These are phyloP conservation scores for Aureobasidium sp. DNA, from an alignment of 2,329 filamentous ascomycete species.

Conservation along the genomic window DNA sequence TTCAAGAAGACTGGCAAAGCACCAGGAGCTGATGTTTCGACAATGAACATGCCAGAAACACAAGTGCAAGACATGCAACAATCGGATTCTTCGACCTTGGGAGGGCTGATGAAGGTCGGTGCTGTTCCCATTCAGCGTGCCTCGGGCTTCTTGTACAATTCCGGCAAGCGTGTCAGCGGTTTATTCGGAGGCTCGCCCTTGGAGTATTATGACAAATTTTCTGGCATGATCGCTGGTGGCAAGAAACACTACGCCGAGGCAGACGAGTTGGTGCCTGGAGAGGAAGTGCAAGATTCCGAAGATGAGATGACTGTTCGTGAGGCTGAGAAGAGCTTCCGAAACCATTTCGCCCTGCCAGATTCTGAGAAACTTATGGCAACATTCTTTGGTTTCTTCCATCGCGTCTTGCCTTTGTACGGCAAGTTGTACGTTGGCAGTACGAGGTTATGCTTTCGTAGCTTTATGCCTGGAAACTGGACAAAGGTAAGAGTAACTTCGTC, in stretches of 20 bases:
- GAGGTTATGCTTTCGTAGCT: conserved; percentile 85
- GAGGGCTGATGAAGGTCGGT: conserved; percentile 53
- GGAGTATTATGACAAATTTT: conserved; percentile 94
- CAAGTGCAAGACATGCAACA: conserved; percentile 3
- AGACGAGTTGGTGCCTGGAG: conserved; percentile 55
- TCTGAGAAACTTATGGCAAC: conserved; percentile 78
- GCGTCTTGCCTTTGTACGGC: conserved; percentile 84
- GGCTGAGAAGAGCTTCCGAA: conserved; percentile 63
- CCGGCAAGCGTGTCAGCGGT: conserved; percentile 72
- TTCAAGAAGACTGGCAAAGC: conserved; percentile 21
- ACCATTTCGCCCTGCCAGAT: conserved; percentile 81
- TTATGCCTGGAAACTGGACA: conserved; percentile 80
- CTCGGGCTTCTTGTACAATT: conserved; percentile 71
- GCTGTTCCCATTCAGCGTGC: conserved; percentile 59
- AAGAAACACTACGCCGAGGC: conserved; percentile 79
- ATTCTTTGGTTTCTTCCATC: conserved; percentile 86
- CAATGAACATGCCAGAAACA: neutral
- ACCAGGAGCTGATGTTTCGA: neutral
- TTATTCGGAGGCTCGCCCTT: conserved; percentile 60
- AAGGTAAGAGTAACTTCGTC: conserved; percentile 40
- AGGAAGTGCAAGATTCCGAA: conserved; percentile 49
- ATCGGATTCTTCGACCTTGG: conserved; percentile 41
- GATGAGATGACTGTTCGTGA: conserved; percentile 47
- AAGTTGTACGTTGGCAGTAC: conserved; percentile 90
- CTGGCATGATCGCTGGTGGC: conserved; percentile 91